These are phyloP conservation scores for Chytriomyces hyalinus DNA, from an alignment of 192 early-diverging fungal species.

Conservation along the genomic window DNA sequence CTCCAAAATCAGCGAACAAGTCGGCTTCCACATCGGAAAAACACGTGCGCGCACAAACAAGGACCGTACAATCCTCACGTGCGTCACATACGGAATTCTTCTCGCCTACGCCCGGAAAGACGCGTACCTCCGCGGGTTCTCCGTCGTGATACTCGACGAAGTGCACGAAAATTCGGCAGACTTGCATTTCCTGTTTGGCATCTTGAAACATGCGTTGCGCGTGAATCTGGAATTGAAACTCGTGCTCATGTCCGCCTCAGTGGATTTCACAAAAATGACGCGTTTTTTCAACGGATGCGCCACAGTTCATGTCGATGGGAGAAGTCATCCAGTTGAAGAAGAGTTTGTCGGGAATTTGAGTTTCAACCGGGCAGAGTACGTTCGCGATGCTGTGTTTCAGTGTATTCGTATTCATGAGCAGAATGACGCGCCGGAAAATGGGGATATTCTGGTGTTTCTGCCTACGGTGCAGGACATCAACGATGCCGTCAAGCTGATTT, in stretches of 20 bases:
- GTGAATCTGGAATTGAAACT: constrained; percentile 30
- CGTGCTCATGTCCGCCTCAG: constrained; percentile 39
- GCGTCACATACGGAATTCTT: constrained; percentile 45
- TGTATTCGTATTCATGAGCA: constrained; percentile 19
- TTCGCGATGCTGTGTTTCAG: not conserved
- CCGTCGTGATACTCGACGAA: constrained; percentile 40
- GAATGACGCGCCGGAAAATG: constrained; percentile 1
- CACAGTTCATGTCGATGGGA: constrained; percentile 20
- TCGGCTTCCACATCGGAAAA: constrained; percentile 42
- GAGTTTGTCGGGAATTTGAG: constrained; percentile 7
- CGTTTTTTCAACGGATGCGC: constrained; percentile 36
- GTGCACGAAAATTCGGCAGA: constrained; percentile 37
- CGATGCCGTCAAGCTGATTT: not conserved
- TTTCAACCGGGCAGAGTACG: not conserved
- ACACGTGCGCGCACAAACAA: constrained; percentile 20
- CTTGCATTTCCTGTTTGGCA: constrained; percentile 36
- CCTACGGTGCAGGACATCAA: constrained; percentile 27
- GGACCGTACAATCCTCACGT: constrained; percentile 34
- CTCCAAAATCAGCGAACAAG: constrained; percentile 21
- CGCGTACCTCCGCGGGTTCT: constrained; percentile 20
- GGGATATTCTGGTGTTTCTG: constrained; percentile 39
- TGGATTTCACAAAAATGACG: constrained; percentile 19
- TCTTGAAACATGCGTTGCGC: constrained; percentile 31
- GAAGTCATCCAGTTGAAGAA: constrained; percentile 23
- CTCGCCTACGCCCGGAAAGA: constrained; percentile 29